These are phyloP conservation scores for Aspergillus diversus DNA, from an alignment of 495 filamentous ascomycete species.

Conservation along the genomic window DNA sequence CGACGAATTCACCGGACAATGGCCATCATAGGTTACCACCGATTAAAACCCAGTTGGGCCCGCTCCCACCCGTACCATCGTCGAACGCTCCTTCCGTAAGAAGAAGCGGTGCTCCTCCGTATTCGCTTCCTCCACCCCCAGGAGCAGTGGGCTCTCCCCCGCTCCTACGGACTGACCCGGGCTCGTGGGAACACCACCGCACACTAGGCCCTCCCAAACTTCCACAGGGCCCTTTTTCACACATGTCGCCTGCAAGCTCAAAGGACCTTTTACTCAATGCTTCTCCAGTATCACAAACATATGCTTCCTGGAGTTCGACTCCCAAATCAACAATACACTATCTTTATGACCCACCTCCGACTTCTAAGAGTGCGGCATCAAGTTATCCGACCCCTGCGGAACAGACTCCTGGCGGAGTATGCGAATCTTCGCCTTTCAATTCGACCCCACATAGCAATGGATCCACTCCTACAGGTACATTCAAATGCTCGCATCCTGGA, in stretches of 20 bases:
- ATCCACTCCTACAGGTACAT: slow-evolving; percentile 37
- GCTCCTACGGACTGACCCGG: slow-evolving; percentile 30
- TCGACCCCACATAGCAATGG: slow-evolving; percentile 32
- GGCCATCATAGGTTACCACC: slow-evolving; percentile 44
- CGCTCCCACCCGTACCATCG: slow-evolving; percentile 25
- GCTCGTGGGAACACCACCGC: slow-evolving; percentile 36
- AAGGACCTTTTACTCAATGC: slow-evolving; percentile 45
- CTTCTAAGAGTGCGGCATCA: slow-evolving; percentile 40
- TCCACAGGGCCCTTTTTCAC: slow-evolving; percentile 44
- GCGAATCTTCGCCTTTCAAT: slow-evolving; percentile 31
- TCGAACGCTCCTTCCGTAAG: slow-evolving; percentile 25
- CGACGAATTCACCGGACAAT: slow-evolving; percentile 44
- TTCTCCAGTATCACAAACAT: slow-evolving; percentile 40
- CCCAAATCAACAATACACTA: slow-evolving; percentile 31
- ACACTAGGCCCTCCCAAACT: slow-evolving; percentile 34
- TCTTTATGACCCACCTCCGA: slow-evolving; percentile 33
- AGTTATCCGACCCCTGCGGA: slow-evolving; percentile 51
- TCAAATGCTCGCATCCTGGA: slow-evolving; percentile 68
- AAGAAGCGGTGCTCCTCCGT: slow-evolving; percentile 30
- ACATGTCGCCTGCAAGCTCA: slow-evolving; percentile 43
- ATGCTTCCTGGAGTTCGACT: slow-evolving; percentile 32
- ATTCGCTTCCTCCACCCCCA: slow-evolving; percentile 29
- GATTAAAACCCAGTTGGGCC: slow-evolving; percentile 45
- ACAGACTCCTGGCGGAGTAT: slow-evolving; percentile 28
- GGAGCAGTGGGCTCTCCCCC: slow-evolving; percentile 34